phyloP scores from a whole-genome alignment of 2,329 filamentous ascomycete species.

The Stagonosporopsis vannaccii region DNA sequence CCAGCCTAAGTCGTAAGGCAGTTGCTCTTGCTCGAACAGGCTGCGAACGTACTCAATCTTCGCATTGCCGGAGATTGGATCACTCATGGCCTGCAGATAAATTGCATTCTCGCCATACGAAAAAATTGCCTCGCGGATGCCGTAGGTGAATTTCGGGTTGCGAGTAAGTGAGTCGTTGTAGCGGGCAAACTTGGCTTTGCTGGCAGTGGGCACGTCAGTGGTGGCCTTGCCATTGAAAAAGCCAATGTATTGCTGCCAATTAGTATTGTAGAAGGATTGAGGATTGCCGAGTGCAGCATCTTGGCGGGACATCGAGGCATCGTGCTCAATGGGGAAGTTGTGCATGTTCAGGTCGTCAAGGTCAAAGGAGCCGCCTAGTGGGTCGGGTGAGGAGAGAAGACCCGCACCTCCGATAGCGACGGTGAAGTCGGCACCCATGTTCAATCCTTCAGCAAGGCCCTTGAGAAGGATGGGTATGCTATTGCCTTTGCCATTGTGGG shows the following conservation, averaged over 20 bases:
- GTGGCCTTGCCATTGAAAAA: slow-evolving; percentile 21
- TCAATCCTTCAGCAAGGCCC: slow-evolving; percentile 25
- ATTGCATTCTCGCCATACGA: slow-evolving; percentile 29
- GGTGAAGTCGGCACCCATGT: slow-evolving; percentile 30
- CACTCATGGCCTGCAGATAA: slow-evolving; percentile 21
- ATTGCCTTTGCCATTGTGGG: slow-evolving; percentile 22
- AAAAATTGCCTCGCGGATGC: slow-evolving; percentile 16
- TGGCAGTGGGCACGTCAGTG: slow-evolving; percentile 21
- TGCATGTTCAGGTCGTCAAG: slow-evolving; percentile 24
- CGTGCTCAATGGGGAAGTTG: slow-evolving; percentile 34
- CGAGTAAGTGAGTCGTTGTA: slow-evolving; percentile 17
- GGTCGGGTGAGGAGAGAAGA: slow-evolving; percentile 23
- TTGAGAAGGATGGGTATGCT: slow-evolving; percentile 26
- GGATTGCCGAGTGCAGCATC: slow-evolving; percentile 25
- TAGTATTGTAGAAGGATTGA: slow-evolving; percentile 15
- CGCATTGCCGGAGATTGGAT: slow-evolving; percentile 12
- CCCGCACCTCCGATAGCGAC: slow-evolving; percentile 20
- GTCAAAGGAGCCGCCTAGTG: slow-evolving; percentile 27
- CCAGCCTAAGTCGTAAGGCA: slow-evolving; percentile 26
- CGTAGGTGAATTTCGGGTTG: slow-evolving; percentile 26
- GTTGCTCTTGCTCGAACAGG: slow-evolving; percentile 26
- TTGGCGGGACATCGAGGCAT: slow-evolving; percentile 27
- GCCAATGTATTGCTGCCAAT: slow-evolving; percentile 24
- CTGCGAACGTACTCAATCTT: slow-evolving; percentile 21
- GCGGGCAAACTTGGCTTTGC: slow-evolving; percentile 20